Evolutionary conservation across 75 land plant species (phyloP), one percentile per base, ranked within the genome.

Genomic region (Picea sitchensis): DNA sequence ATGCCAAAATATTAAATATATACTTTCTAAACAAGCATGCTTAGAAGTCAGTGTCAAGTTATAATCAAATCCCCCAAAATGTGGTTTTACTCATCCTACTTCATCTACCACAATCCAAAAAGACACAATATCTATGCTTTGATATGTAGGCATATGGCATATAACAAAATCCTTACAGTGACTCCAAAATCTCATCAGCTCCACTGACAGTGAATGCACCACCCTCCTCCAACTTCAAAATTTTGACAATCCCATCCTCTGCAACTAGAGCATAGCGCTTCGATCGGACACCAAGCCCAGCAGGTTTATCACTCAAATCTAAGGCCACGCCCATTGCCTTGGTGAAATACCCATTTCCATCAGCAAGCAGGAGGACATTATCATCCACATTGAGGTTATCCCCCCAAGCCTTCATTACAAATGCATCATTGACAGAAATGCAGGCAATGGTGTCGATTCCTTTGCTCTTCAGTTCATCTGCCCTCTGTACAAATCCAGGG

Each of bases 341-440:
- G 32, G 98, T 93, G 80, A 91, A 91, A 0, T 87, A 84, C 7
- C 86, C 86, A 58, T 91, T 91, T 14, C 98, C 98, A 75, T 95
- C 98, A 15, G 90, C 88, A 21, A 95, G 80, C 85, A 95, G 74
- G 34, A 94, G 76, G 60, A 95, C 96, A 83, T 95, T 89, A 73
- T 91, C 98, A 2, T 81, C 85, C 60, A 94, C 79, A 59, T 84
- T 80, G 14, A 92, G 80, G 64, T 82, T 79, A 81, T 90, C 82
- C 84, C 88, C 88, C 98, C 98, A 95, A 41, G 94, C 97, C 87
- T 82, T 83, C 97, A 95, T 88, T n/a, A 95, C 97, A 77, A 95
- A 95, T 0, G 91, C 97, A 61, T 95, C 98, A 82, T 95, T 95
- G 77, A 95, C 97, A 36, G 96, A 88, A 61, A 95, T 75, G 76